Base-by-base conservation (phyloP, 148 eudicot genomes). In the Amaranthus palmeri region DNA sequence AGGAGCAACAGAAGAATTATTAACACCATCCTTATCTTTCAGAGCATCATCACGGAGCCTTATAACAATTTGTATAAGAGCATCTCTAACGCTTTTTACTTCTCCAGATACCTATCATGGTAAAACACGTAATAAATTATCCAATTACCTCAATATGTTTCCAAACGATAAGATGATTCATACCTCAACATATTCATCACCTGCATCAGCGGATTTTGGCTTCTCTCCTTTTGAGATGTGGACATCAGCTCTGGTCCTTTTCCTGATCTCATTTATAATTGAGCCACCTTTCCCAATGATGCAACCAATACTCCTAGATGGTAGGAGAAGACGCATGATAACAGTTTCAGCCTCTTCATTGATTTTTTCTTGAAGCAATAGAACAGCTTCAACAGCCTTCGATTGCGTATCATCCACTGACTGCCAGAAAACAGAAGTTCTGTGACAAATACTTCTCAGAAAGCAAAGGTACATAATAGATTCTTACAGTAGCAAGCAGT, bases 281-380 rank as follows among this genome's bases (percentile, higher is more conserved):
- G 97, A 89, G 51, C 98, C 98, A 81, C 88, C 77, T 85, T 79
- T 95, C 46, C 99, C 99, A 75, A 95, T 91, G 46, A 95, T 80
- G 76, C 96, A 89, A 11, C 99, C 97, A 76, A 95, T 95, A 71
- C 84, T 86, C 81, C 83, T 91, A 45, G 90, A 83, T 18, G 97
- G 85, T 66, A 95, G 82, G 54, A 91, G 93, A 44, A 95, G 85
- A 49, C 88, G 78, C 47, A 91, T 79, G 46, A 80, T 79, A 25
- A 84, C 87, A 63, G 61, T 77, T 43, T 93, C 90, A 69, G 81
- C 93, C 82, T 85, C 97, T 66, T 91, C 93, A 75, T 91, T 93
- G 83, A 93, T 93, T 83, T 91, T 89, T 72, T 83, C 93, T 84
- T 93, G 97, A 61, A 93, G 95, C 79, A 93, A 81, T 3, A 93